phyloP scores from a whole-genome alignment of 305 asterid genomes.

The Fraxinus angustifolia region DNA sequence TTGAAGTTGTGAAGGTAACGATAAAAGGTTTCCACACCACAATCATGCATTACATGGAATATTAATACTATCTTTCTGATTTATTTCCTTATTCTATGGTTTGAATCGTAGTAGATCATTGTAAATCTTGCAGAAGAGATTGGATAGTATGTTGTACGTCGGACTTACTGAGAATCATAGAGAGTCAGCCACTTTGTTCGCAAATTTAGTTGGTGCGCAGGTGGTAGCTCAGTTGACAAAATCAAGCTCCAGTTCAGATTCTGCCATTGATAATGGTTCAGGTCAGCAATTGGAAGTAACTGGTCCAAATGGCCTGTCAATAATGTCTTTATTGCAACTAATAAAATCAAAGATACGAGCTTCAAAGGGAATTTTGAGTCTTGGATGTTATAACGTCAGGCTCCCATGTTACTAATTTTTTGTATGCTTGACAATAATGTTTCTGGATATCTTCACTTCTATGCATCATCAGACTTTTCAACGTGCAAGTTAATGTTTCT shows the following conservation, averaged over 20 bases:
- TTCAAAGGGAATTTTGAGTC: background rate
- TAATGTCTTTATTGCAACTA: background rate
- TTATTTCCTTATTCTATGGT: conserved; percentile 29
- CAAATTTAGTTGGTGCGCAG: conserved; percentile 90
- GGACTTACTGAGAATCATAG: conserved; percentile 92
- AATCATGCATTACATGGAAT: conserved; percentile 7
- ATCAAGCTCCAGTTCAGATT: conserved; percentile 37
- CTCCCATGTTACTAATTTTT: background rate
- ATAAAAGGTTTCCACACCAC: conserved; percentile 16
- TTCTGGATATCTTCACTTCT: background rate
- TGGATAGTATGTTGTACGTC: conserved; percentile 80
- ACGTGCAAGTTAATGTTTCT: background rate
- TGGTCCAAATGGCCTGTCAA: background rate
- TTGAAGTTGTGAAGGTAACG: conserved; percentile 90
- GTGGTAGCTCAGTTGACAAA: conserved; percentile 64
- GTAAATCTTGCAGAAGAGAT: conserved; percentile 74
- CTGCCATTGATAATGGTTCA: conserved; percentile 33
- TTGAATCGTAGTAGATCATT: conserved; percentile 32
- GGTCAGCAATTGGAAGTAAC: conserved; percentile 39
- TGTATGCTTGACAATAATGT: background rate
- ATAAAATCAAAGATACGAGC: conserved; percentile 1
- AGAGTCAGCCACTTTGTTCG: conserved; percentile 89
- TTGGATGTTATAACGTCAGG: background rate
- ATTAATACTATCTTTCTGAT: conserved; percentile 13
- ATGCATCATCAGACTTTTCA: background rate